Conservation (phyloP, 495 filamentous ascomycete genomes). For the Penicillium mononematosum region DNA sequence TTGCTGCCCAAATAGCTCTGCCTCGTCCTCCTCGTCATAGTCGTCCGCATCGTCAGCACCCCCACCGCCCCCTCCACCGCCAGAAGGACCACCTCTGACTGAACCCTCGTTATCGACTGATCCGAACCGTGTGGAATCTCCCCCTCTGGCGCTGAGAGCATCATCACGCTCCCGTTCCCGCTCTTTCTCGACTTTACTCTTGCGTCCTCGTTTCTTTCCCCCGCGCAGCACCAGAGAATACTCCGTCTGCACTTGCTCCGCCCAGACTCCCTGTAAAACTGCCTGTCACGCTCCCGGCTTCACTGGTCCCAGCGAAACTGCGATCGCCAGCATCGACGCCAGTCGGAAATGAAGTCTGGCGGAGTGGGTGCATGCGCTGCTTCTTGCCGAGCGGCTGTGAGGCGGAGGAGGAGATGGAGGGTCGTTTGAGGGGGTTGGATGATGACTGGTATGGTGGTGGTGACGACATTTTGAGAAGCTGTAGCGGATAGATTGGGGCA, state of each 20-base stretch:
- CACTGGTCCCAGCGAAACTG: constrained; percentile 66
- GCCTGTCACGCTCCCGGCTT: constrained; percentile 67
- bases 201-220: constrained; percentile 65
- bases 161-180: constrained; percentile 47
- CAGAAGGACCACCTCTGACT: constrained; percentile 35
- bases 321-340: constrained; percentile 49
- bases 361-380: constrained; percentile 66
- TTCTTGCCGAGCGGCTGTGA: constrained; percentile 38
- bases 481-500: neutral
- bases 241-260: constrained; percentile 52
- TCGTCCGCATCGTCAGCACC: constrained; percentile 64
- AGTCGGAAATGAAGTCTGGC: constrained; percentile 85
- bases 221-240: constrained; percentile 38
- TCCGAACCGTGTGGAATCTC: constrained; percentile 45
- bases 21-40: constrained; percentile 64
- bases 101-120: constrained; percentile 45
- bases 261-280: constrained; percentile 54
- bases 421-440: constrained; percentile 44
- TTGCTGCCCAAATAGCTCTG: constrained; percentile 59
- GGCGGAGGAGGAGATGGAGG: constrained; percentile 40
- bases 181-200: constrained; percentile 58
- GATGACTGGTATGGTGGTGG: constrained; percentile 39
- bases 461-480: constrained; percentile 41
- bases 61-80: constrained; percentile 43
- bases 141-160: constrained; percentile 49